Base-by-base conservation (phyloP, 441 rosid species). In the Melastoma candidum region DNA sequence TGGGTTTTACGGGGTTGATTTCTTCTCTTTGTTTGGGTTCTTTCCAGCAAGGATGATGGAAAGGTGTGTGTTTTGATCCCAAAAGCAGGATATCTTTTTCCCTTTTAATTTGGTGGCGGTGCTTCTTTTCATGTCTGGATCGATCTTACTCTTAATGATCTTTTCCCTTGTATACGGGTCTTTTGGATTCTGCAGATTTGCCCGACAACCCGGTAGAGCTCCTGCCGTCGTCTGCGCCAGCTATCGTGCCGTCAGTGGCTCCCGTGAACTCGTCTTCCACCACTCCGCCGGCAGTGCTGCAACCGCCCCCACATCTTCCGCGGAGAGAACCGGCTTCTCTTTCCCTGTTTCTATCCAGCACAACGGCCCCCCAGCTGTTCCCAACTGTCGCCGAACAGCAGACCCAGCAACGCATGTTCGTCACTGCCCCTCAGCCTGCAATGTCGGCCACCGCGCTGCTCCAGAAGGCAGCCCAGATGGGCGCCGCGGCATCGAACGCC, bases 381-480 rank as follows among this genome's bases (percentile, higher is more conserved):
- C 46, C 64, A 4, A 32, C 63, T 56, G 59, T 64, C 5, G 71
- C 41, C 41, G 41, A 32, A 4, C 41, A 66, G 4, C 74, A 76
- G 46, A 71, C 62, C 53, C 67, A 45, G 44, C 56, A 52, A 44
- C 53, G 26, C 53, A 63, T 48, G 46, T 76, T 77, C 29, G 14
- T 69, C 8, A 68, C 68, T 0, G 53, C 80, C 3, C 66, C 77
- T 25, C 87, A 67, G 32, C 26, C 51, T 11, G 2, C 90, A 5
- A 84, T 90, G 88, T 87, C 97, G 1, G 97, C 97, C 6, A 90
- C 97, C 0, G 97, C 97, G 29, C 67, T 90, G 74, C 92, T 90
- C 43, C 95, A 87, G 48, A 90, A 83, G 54, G 97, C 97, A 36
- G 97, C 96, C 11, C 87, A 84, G 64, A 75, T 90, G 78, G 97